Conservation (phyloP, 169 alveolate species). For the Plasmodium cynomolgi region DNA sequence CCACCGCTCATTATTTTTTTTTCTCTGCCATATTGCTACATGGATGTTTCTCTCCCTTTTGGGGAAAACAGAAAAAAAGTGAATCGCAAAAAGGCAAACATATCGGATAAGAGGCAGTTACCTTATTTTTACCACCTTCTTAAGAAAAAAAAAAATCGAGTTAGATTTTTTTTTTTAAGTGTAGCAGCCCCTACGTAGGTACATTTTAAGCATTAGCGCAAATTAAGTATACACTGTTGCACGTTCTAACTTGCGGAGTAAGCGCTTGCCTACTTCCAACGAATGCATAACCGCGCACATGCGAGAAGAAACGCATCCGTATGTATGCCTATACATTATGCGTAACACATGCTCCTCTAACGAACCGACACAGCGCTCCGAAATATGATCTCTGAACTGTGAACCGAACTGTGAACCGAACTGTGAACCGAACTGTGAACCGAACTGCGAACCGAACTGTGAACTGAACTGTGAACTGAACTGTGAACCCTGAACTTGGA, state of each 20-base stretch:
- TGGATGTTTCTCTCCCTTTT: not conserved
- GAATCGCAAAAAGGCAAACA: not conserved
- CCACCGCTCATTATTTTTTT: not conserved
- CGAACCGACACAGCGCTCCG: not conserved
- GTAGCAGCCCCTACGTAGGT: not conserved
- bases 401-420: not conserved
- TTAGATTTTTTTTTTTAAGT: not conserved
- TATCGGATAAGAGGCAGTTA: not conserved
- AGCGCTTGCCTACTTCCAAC: not conserved
- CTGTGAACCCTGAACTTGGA: not conserved
- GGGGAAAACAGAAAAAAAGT: conserved; percentile 2
- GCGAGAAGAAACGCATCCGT: not conserved
- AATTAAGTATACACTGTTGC: not conserved
- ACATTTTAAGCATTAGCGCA: not conserved
- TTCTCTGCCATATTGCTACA: not conserved
- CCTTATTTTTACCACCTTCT: not conserved
- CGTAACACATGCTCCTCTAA: not conserved
- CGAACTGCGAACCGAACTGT: not conserved
- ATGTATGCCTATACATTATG: not conserved
- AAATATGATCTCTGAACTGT: not conserved
- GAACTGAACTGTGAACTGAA: not conserved
- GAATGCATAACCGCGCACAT: not conserved
- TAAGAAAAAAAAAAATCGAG: not conserved
- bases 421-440: too few relatives aligned
- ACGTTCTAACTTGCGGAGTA: not conserved